Evolutionary conservation across 2,329 filamentous ascomycete species (phyloP).

Genomic region (Apiospora kogelbergensis): DNA sequence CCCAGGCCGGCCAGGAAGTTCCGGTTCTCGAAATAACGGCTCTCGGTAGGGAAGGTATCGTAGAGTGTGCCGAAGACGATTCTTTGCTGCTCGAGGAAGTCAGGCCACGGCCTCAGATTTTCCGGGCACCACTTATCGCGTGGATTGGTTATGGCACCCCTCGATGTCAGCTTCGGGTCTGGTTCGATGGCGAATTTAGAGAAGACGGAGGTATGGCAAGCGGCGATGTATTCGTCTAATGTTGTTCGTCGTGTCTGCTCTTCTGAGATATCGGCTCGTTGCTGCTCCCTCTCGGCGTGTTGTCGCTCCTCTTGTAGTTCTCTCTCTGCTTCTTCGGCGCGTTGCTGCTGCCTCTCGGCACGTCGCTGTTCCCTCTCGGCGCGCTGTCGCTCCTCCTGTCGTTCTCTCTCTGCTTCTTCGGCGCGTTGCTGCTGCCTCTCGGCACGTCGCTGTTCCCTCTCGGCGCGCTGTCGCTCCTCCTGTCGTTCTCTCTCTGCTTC

Average conservation of each 20-base stretch:
- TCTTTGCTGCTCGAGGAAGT: slow-evolving; percentile 29
- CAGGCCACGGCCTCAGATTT: slow-evolving; percentile 27
- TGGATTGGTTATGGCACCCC: slow-evolving; percentile 29
- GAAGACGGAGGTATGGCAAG: slow-evolving; percentile 28
- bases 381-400: not conserved
- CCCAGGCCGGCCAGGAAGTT: slow-evolving; percentile 24
- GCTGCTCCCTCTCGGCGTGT: not conserved
- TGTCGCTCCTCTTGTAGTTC: not conserved
- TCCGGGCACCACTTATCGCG: slow-evolving; percentile 29
- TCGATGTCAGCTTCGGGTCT: slow-evolving; percentile 24
- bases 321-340: not conserved
- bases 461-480: not conserved
- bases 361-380: slow-evolving; percentile 17
- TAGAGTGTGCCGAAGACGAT: slow-evolving; percentile 23
- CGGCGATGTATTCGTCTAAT: slow-evolving; percentile 31
- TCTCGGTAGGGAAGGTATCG: slow-evolving; percentile 19
- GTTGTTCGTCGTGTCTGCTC: slow-evolving; percentile 26
- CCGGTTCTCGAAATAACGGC: slow-evolving; percentile 27
- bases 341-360: slow-evolving; percentile 19
- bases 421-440: slow-evolving; percentile 16
- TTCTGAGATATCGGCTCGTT: slow-evolving; percentile 15
- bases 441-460: slow-evolving; percentile 17
- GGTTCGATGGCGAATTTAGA: slow-evolving; percentile 25
- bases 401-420: not conserved
- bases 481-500: not conserved